phyloP scores from a whole-genome alignment of 1,139 yeast species.

The Scheffersomyces lignicola region DNA sequence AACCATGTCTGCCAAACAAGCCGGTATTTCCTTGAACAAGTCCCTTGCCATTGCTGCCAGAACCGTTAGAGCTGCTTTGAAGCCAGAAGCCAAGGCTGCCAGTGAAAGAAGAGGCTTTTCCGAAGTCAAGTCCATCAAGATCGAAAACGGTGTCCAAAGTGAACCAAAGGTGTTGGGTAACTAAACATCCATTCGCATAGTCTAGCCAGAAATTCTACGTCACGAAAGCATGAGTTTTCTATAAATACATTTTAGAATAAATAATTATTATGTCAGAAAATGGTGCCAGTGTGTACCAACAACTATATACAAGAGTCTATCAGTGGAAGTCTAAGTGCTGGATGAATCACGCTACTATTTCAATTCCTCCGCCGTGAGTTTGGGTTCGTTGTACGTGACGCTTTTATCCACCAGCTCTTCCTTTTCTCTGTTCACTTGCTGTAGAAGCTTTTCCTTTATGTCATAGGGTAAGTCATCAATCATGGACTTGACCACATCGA shows the following conservation, averaged over 20 bases:
- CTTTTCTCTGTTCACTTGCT: conserved; percentile 27
- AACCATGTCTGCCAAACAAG: conserved; percentile 73
- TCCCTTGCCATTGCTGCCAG: conserved; percentile 90
- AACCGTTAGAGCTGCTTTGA: conserved; percentile 84
- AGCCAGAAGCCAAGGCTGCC: conserved; percentile 78
- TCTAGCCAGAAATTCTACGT: no score
- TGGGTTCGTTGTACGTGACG: no score
- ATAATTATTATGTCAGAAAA: neutral
- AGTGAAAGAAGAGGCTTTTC: conserved; percentile 73
- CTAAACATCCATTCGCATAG: no score
- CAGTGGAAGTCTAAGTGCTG: no score
- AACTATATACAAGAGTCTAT: no score
- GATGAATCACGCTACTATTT: no score
- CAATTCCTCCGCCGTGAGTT: no score
- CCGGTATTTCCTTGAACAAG: conserved; percentile 85
- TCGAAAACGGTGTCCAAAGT: conserved; percentile 62
- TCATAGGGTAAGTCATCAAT: conserved; percentile 43
- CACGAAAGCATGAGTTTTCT: conserved; percentile 1
- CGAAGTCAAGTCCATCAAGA: conserved; percentile 75
- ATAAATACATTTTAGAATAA: conserved; percentile 3
- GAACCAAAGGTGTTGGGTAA: conserved; percentile 38
- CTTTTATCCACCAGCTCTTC: no score
- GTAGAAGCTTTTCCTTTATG: conserved; percentile 29
- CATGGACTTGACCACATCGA: conserved; percentile 32
- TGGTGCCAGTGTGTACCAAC: no score